Conservation (phyloP, 306 rosid genomes). For the Benincasa hispida region DNA sequence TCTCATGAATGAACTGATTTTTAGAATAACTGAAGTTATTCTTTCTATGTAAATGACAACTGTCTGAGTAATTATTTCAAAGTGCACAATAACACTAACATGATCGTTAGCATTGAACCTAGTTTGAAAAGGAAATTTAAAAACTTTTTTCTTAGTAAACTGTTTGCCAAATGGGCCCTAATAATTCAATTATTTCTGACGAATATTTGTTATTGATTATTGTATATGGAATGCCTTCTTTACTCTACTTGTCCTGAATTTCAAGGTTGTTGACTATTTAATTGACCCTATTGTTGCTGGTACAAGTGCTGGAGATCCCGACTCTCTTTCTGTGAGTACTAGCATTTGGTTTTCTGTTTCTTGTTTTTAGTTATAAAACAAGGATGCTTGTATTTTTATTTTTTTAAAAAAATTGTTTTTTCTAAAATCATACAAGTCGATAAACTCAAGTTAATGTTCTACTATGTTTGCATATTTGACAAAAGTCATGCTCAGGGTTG, state of each 20-base stretch:
- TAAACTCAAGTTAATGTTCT: neutral
- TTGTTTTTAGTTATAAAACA: neutral
- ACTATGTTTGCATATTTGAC: neutral
- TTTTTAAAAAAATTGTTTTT: no score
- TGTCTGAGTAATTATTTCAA: neutral
- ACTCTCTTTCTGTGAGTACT: conserved; percentile 85
- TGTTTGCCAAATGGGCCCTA: neutral
- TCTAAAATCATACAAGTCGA: neutral
- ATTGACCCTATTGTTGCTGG: conserved; percentile 90
- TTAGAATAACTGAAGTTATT: neutral
- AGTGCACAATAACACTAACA: neutral
- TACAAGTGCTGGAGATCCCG: conserved; percentile 79
- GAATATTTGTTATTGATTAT: neutral
- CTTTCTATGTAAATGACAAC: neutral
- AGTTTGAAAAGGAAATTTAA: neutral
- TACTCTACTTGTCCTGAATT: conserved; percentile 8
- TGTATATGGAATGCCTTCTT: neutral
- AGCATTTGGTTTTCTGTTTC: neutral
- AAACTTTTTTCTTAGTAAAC: neutral
- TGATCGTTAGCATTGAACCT: neutral
- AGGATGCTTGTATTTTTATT: neutral
- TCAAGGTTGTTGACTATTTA: conserved; percentile 87
- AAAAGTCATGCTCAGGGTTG: neutral
- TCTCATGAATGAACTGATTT: neutral
- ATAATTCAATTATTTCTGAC: neutral